phyloP scores from a whole-genome alignment of 768 basidiomycete genomes.

The Pholiota conissans region DNA sequence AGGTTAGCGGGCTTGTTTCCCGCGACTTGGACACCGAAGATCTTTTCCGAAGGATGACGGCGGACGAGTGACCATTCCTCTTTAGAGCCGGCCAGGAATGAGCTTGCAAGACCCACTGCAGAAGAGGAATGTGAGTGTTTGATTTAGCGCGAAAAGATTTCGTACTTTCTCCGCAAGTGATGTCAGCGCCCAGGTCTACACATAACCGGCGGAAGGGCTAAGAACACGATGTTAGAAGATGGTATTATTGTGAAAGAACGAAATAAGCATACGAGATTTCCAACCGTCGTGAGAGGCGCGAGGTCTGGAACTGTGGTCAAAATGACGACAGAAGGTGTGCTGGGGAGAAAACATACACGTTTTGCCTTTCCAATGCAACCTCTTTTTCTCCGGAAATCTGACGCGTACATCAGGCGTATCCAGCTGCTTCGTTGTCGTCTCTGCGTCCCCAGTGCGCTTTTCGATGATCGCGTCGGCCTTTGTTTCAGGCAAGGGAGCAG shows the following conservation, averaged over 20 bases:
- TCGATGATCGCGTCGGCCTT: constrained; percentile 24
- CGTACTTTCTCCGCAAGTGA: constrained; percentile 92
- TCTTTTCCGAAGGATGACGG: constrained; percentile 82
- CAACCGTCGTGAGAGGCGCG: constrained; percentile 88
- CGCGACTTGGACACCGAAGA: constrained; percentile 91
- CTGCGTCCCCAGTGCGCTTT: constrained; percentile 34
- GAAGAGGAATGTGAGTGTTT: constrained; percentile 2
- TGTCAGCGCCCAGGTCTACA: constrained; percentile 84
- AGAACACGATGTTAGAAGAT: neutral
- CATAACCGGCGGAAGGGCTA: constrained; percentile 94
- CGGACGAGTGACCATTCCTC: constrained; percentile 95
- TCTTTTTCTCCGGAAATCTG: constrained; percentile 81
- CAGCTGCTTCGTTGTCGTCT: constrained; percentile 26
- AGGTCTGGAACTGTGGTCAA: constrained; percentile 37
- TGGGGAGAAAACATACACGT: constrained; percentile 56
- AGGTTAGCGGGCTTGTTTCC: constrained; percentile 83
- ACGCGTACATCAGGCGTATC: constrained; percentile 72
- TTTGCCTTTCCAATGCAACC: constrained; percentile 83
- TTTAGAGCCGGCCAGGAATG: constrained; percentile 84
- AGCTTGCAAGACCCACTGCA: constrained; percentile 88
- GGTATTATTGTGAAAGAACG: neutral
- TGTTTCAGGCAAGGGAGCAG: neutral
- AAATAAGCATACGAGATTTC: constrained; percentile 73
- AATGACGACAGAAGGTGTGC: neutral
- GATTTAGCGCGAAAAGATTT: neutral